Evolutionary conservation across 768 basidiomycete species (phyloP).

Genomic region (Naganishia vaughanmartiniae): DNA sequence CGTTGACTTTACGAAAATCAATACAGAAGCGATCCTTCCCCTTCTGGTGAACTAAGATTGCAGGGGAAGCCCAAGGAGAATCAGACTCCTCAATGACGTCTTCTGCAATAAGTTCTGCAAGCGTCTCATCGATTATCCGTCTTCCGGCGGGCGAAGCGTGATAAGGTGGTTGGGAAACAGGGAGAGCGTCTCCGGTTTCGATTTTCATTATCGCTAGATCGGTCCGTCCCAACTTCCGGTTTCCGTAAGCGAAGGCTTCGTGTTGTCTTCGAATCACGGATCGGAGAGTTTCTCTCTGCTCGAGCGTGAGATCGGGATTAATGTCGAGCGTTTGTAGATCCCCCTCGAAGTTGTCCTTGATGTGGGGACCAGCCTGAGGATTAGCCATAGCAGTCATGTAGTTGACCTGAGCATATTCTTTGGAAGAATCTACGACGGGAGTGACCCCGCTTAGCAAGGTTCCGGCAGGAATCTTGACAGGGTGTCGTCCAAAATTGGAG

Average conservation of each 20-base stretch:
- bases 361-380: too few relatives aligned
- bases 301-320: background rate
- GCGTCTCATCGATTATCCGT: too few relatives aligned
- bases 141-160: too few relatives aligned
- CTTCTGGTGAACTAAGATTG: too few relatives aligned
- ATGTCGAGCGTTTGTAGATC: slow-evolving; percentile 17
- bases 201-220: slow-evolving; percentile 21
- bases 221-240: slow-evolving; percentile 9
- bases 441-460: background rate
- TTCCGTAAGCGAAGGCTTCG: slow-evolving; percentile 25
- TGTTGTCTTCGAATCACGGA: slow-evolving; percentile 8
- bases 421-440: background rate
- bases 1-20: too few relatives aligned
- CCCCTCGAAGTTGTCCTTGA: background rate
- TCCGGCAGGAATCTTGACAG: background rate
- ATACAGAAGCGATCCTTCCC: too few relatives aligned
- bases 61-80: too few relatives aligned
- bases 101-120: too few relatives aligned
- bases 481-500: background rate
- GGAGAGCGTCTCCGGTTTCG: slow-evolving; percentile 4
- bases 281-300: background rate
- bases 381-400: background rate
- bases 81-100: too few relatives aligned
- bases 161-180: slow-evolving; percentile 21
- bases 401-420: background rate